Evolutionary conservation across 257 asterid species (phyloP), one percentile per base, ranked within the genome.

Genomic region (Linaria vulgaris): DNA sequence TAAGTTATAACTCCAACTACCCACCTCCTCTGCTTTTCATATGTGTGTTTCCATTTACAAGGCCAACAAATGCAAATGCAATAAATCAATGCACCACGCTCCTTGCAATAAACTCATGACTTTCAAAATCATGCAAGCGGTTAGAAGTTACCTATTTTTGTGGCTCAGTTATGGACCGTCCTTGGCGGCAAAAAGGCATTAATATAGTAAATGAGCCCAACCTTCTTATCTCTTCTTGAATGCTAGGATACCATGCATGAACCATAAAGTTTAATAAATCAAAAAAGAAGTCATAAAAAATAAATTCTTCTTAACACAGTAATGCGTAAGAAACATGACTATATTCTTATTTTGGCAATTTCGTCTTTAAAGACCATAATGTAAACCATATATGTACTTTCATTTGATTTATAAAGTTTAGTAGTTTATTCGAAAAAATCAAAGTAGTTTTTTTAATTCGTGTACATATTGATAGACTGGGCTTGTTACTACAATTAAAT

Each of bases 141-240:
- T n/a, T n/a, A n/a, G n/a, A n/a, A n/a, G n/a, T n/a, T n/a, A n/a
- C n/a, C n/a, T n/a, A n/a, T n/a, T n/a, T n/a, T 34, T 12, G 27
- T 53, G 24, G 59, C 39, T 56, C 47, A 56, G 46, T 56, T 27
- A 52, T 24, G 58, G 16, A 12, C 14, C 19, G 20, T n/a, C 37
- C 17, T 12, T 22, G 17, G 30, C 22, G 47, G n/a, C n/a, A 51
- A 20, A 61, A 24, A 23, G 24, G 43, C 10, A 60, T 60, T 54
- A 61, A 61, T 61, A 55, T 55, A 37, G 27, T 23, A 56, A 15
- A 34, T 41, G 8, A 56, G 30, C 50, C 48, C 47, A 39, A 13
- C 31, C 19, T n/a, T 17, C 64, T 53, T 53, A 53, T 53, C 47
- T 37, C 51, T 19, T 56, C 47, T 34, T 30, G 16, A 56, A 24